A percentile compares a stretch with the other conserved stretches of the same genome.
Evolutionary conservation across 768 basidiomycete genomes (phyloP).

Genomic region (Obba rivulosa): DNA sequence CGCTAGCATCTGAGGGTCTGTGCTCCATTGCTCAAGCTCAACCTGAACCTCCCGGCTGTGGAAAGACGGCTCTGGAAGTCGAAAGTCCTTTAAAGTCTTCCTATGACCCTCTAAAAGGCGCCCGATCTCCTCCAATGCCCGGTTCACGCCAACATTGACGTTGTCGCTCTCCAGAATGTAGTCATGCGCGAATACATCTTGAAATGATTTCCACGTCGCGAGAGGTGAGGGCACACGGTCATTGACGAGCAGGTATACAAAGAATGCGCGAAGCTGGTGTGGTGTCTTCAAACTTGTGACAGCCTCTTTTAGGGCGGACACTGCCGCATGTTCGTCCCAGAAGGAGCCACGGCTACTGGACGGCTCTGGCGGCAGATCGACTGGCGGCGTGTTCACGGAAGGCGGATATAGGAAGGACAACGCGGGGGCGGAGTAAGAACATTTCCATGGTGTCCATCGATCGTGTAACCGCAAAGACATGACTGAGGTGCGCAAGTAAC

Average conservation of each 20-base stretch:
- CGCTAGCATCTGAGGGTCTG: slow-evolving; percentile 3
- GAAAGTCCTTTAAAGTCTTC: slow-evolving; percentile 22
- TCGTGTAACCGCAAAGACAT: background rate
- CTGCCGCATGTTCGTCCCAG: slow-evolving; percentile 19
- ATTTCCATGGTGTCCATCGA: background rate
- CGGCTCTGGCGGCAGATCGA: slow-evolving; percentile 16
- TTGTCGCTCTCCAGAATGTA: slow-evolving; percentile 13
- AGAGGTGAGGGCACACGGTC: slow-evolving; percentile 22
- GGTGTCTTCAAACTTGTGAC: slow-evolving; percentile 28
- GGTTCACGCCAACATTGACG: slow-evolving; percentile 16
- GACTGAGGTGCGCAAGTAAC: background rate
- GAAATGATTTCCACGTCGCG: slow-evolving; percentile 24
- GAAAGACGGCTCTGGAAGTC: slow-evolving; percentile 24
- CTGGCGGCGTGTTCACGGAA: background rate
- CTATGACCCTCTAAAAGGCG: slow-evolving; percentile 21
- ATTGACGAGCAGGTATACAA: slow-evolving; percentile 34
- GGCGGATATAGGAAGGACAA: background rate
- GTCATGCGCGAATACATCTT: slow-evolving; percentile 18
- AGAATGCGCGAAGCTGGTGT: slow-evolving; percentile 31
- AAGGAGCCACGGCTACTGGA: slow-evolving; percentile 20
- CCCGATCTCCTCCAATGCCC: slow-evolving; percentile 19
- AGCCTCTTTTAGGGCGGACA: slow-evolving; percentile 31
- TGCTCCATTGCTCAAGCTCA: slow-evolving; percentile 22
- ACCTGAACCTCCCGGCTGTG: slow-evolving; percentile 22
- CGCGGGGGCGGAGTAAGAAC: slow-evolving; percentile 2